Evolutionary conservation across 2,329 filamentous ascomycete genomes (phyloP), one percentile per base, ranked within the genome.

Genomic region (Ceratocystis papillata): DNA sequence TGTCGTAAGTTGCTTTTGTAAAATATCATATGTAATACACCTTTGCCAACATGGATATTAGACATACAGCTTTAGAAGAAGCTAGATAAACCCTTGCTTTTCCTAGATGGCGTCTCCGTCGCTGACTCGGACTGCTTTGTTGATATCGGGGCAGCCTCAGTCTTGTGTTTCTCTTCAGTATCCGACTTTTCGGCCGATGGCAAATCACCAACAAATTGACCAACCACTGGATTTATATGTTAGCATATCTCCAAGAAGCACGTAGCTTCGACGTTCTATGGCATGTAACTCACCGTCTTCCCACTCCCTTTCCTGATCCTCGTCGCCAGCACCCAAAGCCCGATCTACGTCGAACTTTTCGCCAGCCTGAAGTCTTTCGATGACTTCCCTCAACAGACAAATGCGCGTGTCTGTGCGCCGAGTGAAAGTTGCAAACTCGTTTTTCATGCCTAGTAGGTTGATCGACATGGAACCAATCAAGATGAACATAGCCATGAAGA

Each of bases 381-480:
- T 80, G 0, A 90, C 85, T 72, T 96, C 93, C 48, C 83, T 83
- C 67, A 99, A 76, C 37, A 90, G 73, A 2, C 81, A 82, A 69
- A 99, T 88, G 73, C 89, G 87, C 5, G 89, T 85, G 70, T 96
- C 89, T 4, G 91, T 87, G 70, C 86, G 85, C 63, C 92, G 84
- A 72, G 81, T 84, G 71, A 88, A 92, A 8, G 86, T 84, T 41
- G 81, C 80, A 72, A 86, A 88, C 63, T 92, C 87, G 71, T 88
- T 89, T 71, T 87, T 87, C 71, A 97, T 75, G 45, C 86, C 81
- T 72, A 99, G 87, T 81, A 94, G 89, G 72, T 96, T 89, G 71
- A 99, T 96, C 15, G 93, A 89, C 80, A 96, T 96, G 69, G 90
- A 96, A 3, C 95, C 95, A 69, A 97, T 93, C 69, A 97, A 81